Conservation (phyloP, 257 asterid species). For the Przewalskia tangutica region DNA sequence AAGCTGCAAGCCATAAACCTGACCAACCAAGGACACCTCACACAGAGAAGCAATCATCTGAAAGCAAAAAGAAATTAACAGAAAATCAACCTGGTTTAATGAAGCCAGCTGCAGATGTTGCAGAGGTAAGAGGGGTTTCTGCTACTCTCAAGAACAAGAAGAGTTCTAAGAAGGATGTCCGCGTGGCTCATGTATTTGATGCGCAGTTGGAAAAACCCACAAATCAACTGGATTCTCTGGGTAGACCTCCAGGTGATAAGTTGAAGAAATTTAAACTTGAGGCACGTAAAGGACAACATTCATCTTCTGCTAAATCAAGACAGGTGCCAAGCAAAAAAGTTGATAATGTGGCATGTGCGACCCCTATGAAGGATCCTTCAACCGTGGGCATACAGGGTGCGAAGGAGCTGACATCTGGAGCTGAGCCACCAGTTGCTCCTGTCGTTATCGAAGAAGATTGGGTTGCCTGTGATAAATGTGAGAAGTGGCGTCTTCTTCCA, state of each 20-base stretch:
- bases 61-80: conserved; percentile 39
- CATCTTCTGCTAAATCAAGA: conserved; percentile 33
- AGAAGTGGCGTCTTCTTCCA: conserved; percentile 81
- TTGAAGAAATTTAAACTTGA: conserved; percentile 32
- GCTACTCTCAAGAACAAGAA: conserved; percentile 22
- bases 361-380: conserved; percentile 26
- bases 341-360: conserved; percentile 23
- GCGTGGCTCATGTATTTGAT: conserved; percentile 14
- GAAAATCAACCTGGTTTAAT: conserved; percentile 29
- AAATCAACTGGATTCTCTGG: conserved; percentile 19
- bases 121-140: conserved; percentile 26
- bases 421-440: conserved; percentile 32
- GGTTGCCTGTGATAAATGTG: conserved; percentile 74
- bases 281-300: conserved; percentile 23
- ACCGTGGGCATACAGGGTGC: conserved; percentile 15
- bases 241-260: conserved; percentile 28
- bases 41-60: conserved; percentile 25
- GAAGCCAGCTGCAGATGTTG: conserved; percentile 21
- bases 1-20: conserved; percentile 8
- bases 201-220: conserved; percentile 22
- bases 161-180: conserved; percentile 33
- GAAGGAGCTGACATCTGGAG: conserved; percentile 24
- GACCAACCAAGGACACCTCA: conserved; percentile 1
- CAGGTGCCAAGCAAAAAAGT: conserved; percentile 27
- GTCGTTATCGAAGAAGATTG: conserved; percentile 51